These are phyloP conservation scores for Talaromyces ruber DNA, from an alignment of 495 filamentous ascomycete species.

Conservation along the genomic window DNA sequence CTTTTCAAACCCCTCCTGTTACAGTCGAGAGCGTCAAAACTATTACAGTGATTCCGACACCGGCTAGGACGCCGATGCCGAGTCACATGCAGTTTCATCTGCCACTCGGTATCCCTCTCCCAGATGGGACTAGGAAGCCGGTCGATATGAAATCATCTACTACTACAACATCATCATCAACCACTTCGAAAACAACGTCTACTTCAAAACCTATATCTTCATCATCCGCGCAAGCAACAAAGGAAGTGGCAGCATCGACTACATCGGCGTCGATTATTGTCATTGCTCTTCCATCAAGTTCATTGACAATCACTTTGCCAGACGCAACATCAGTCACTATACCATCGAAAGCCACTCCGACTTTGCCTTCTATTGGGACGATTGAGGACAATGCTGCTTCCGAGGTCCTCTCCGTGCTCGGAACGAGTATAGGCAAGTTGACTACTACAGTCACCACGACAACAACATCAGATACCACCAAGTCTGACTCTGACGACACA, in stretches of 20 bases:
- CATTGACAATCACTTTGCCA: not conserved
- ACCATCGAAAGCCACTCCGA: not conserved
- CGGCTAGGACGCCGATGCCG: not conserved
- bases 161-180: not conserved
- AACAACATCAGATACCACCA: not conserved
- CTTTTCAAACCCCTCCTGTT: not conserved
- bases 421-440: too few species aligned
- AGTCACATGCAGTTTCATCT: not conserved
- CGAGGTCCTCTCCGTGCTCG: not conserved
- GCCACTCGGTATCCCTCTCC: not conserved
- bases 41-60: not conserved
- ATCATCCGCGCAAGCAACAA: not conserved
- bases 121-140: not conserved
- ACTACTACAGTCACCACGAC: not conserved
- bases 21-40: not conserved
- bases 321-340: not conserved
- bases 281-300: not conserved
- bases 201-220: not conserved
- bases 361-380: not conserved
- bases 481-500: not conserved
- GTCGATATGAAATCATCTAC: not conserved
- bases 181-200: not conserved
- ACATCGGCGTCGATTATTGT: not conserved
- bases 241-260: not conserved
- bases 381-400: not conserved